Base-by-base conservation (phyloP, 805 yeast genomes). In the Babjeviella inositovora region DNA sequence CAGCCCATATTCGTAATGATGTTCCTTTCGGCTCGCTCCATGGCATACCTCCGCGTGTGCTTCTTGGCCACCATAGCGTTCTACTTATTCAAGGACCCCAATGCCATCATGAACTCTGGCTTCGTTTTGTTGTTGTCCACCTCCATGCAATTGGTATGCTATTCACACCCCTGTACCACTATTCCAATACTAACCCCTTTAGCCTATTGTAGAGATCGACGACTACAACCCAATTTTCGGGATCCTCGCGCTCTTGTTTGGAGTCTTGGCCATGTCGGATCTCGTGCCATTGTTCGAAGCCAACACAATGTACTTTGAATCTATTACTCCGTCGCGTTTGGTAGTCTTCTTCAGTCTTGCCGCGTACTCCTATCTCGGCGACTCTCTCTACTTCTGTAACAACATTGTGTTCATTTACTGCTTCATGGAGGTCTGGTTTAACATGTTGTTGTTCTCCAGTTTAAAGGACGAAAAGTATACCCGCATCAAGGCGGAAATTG, bases 391-490 rank as follows among this genome's bases (percentile, higher is more conserved):
- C 13, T 28, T 74, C n/a, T 67, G 74, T 37, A 74, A 74, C 45
- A 70, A 68, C 37, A 47, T 68, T 21, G 63, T 72, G 4, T 72
- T 76, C 31, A 48, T 61, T 5, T 72, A 61, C 37, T 43, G 67
- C 15, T 72, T 75, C 30, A 36, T 64, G 31, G 90, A 76, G 41
- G 58, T 74, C 15, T 76, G 85, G 82, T 52, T 69, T 36, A 68
- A 71, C 35, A 67, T 72, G 28, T 47, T 75, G 32, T 56, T 72
- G 16, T 74, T 57, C 42, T 64, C 60, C 37, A 57, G 72, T 20
- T 48, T 76, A 28, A 62, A 70, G 35, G 84, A 75, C 29, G 87
- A 75, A 36, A 66, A 59, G 36, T 54, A 57, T 28, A 51, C 53
- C 28, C 53, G 62, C 28, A 48, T 57, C 25, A 63, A 65, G 33